Conservation (phyloP, 108 stramenopile genomes). For the Aurantiochytrium sp. region DNA sequence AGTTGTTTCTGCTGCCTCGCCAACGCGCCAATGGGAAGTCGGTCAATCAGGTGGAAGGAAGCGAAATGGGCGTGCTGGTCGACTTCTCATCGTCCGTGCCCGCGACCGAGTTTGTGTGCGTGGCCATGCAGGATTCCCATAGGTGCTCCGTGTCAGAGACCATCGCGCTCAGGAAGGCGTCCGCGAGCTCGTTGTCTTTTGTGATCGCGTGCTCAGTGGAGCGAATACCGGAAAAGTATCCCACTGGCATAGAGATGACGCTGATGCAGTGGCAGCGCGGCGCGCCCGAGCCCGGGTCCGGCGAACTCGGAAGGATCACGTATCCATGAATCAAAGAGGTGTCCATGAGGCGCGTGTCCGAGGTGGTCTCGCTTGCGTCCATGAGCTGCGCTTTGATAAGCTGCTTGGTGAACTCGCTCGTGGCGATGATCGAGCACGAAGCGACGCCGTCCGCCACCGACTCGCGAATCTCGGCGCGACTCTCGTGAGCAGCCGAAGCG, state of each 20-base stretch:
- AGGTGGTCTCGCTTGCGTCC: not conserved
- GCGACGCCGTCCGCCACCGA: not conserved
- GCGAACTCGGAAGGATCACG: not conserved
- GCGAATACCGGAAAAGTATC: not conserved
- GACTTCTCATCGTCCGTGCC: too few relatives aligned
- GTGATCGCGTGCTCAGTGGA: too few relatives aligned
- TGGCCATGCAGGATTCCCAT: too few relatives aligned
- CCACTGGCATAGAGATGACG: not conserved
- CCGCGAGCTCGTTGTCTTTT: too few relatives aligned
- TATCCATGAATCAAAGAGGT: not conserved
- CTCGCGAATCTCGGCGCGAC: not conserved
- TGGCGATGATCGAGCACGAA: not conserved
- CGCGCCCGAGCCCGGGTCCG: not conserved
- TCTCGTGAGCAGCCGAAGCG: not conserved
- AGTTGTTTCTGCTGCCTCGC: not conserved
- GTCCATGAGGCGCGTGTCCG: not conserved
- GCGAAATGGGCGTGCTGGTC: too few relatives aligned
- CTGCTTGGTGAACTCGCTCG: not conserved
- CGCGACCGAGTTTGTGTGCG: too few relatives aligned
- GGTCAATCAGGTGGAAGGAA: too few relatives aligned
- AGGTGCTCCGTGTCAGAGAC: too few relatives aligned
- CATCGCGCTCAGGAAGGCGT: too few relatives aligned
- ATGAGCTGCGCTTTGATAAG: not conserved
- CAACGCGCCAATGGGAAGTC: too few relatives aligned
- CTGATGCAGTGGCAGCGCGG: not conserved